Percentiles rank a stretch among this genome's conserved stretches.
These are phyloP conservation scores for Leccinum griseonigrum DNA, from an alignment of 1,284 basidiomycete species.

Conservation along the genomic window DNA sequence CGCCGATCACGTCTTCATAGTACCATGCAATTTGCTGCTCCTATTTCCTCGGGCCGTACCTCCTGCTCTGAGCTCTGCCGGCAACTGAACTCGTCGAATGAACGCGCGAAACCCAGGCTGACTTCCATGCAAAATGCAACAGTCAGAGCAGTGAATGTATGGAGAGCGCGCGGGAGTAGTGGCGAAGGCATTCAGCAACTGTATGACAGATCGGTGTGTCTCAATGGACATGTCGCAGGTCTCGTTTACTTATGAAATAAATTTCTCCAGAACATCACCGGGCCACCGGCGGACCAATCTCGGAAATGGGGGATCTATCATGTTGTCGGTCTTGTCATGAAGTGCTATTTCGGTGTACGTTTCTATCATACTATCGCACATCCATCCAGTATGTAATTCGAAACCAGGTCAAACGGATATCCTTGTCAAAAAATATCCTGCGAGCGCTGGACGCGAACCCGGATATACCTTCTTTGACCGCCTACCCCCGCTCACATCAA, in stretches of 20 bases:
- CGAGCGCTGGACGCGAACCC: constrained; percentile 84
- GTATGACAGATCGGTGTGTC: constrained; percentile 82
- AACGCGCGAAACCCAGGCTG: constrained; percentile 48
- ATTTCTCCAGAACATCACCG: constrained; percentile 52
- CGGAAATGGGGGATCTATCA: constrained; percentile 94
- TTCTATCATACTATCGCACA: not conserved
- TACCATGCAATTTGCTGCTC: not conserved
- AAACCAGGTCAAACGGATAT: constrained; percentile 81
- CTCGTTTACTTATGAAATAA: constrained; percentile 1
- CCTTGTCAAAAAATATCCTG: constrained; percentile 89
- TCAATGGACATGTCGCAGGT: not conserved
- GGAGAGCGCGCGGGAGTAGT: constrained; percentile 90
- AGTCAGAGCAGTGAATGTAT: constrained; percentile 68
- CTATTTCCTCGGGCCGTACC: not conserved
- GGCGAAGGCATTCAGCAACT: constrained; percentile 89
- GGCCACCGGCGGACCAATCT: constrained; percentile 70
- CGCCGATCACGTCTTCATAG: not conserved
- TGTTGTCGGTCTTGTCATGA: constrained; percentile 88
- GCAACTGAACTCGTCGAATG: not conserved
- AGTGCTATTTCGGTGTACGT: constrained; percentile 90
- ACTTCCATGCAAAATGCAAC: constrained; percentile 57
- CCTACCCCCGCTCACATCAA: constrained; percentile 85
- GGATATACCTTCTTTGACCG: constrained; percentile 75
- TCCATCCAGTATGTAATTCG: not conserved
- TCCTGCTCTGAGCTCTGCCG: not conserved